A percentile compares a stretch with the other conserved stretches of the same genome.
phyloP scores from a whole-genome alignment of 2,329 filamentous ascomycete genomes.

The Stemphylium lycopersici region DNA sequence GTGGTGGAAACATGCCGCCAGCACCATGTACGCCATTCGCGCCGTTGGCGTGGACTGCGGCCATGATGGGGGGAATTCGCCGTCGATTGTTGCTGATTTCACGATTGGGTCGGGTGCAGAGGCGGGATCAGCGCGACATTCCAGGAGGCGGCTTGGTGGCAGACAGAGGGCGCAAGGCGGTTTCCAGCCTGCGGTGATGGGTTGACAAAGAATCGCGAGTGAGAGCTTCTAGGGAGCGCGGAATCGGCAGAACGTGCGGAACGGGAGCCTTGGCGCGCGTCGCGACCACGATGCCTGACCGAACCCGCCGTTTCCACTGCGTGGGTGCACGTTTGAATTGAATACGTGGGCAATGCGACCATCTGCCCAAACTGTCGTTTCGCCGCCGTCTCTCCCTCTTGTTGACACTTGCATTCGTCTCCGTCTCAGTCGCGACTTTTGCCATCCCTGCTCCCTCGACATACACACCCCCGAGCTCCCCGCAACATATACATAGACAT shows the following conservation, averaged over 20 bases:
- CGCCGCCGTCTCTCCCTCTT: too few species aligned
- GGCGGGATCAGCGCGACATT: constrained; percentile 30
- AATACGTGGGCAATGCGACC: too few species aligned
- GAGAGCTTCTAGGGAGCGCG: constrained; percentile 20
- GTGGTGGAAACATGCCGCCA: constrained; percentile 44
- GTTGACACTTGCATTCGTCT: not conserved
- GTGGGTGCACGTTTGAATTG: not conserved
- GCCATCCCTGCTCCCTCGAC: constrained; percentile 25
- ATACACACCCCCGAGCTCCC: constrained; percentile 35
- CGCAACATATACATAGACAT: constrained; percentile 24
- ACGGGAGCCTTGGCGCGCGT: constrained; percentile 24
- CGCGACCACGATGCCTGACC: constrained; percentile 5
- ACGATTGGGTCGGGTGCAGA: constrained; percentile 2
- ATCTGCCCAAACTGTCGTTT: too few species aligned
- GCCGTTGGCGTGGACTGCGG: constrained; percentile 54
- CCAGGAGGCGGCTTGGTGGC: constrained; percentile 9
- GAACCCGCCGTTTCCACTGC: not conserved
- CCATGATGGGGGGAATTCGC: constrained; percentile 51
- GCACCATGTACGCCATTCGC: constrained; percentile 60
- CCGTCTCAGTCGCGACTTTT: not conserved
- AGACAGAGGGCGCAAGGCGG: constrained; percentile 21
- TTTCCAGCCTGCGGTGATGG: constrained; percentile 23
- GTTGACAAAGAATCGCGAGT: constrained; percentile 22
- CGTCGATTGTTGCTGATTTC: constrained; percentile 5
- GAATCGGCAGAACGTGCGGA: constrained; percentile 20